These are phyloP conservation scores for Apiospora koreana DNA, from an alignment of 2,329 filamentous ascomycete species.

Conservation along the genomic window DNA sequence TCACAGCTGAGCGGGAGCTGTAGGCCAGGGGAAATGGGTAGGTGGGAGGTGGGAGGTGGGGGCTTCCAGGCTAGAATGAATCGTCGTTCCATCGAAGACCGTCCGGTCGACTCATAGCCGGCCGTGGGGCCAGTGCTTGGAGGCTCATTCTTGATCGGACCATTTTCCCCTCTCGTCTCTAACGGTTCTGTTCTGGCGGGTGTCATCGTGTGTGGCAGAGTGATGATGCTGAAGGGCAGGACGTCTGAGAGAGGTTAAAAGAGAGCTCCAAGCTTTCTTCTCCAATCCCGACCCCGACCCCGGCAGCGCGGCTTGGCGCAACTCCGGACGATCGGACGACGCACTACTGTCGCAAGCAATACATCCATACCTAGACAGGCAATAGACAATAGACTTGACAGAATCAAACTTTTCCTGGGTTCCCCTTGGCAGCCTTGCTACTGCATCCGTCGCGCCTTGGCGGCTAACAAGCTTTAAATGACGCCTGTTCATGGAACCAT, in stretches of 20 bases:
- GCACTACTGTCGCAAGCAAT: neutral
- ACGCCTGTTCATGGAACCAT: neutral
- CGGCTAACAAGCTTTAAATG: neutral
- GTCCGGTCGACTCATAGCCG: neutral
- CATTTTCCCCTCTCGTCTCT: neutral
- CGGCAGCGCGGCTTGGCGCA: neutral
- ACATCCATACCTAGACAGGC: no score
- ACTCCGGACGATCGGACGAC: neutral
- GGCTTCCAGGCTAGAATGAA: neutral
- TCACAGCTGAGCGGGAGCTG: neutral
- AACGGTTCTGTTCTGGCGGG: neutral
- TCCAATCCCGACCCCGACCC: neutral
- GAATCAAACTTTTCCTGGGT: neutral
- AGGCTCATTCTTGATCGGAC: neutral
- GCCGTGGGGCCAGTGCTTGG: neutral
- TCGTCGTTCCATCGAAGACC: neutral
- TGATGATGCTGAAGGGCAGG: neutral
- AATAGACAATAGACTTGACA: slow-evolving; percentile 1
- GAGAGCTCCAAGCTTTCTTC: neutral
- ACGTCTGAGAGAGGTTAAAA: neutral
- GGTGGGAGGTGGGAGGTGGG: no score
- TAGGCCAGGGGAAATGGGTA: no score
- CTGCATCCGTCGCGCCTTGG: neutral
- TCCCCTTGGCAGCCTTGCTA: slow-evolving; percentile 2
- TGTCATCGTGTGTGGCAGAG: neutral